These are phyloP conservation scores for Calycina marina DNA, from an alignment of 2,329 filamentous ascomycete genomes.

Conservation along the genomic window DNA sequence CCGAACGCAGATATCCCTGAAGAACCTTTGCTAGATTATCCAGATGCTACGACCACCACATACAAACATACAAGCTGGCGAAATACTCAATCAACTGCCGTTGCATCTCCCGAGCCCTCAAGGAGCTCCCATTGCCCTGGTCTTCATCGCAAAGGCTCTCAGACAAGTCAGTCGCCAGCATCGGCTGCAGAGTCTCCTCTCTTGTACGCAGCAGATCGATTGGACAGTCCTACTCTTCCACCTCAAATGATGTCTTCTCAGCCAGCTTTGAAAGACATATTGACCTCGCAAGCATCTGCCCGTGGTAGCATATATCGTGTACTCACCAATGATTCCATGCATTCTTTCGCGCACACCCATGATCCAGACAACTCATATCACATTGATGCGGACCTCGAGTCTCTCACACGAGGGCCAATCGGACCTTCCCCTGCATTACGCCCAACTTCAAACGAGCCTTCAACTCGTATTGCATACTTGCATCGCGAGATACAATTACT, in stretches of 20 bases:
- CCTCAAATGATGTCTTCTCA: constrained; percentile 35
- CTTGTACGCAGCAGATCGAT: constrained; percentile 9
- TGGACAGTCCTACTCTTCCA: constrained; percentile 50
- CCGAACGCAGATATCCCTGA: constrained; percentile 18
- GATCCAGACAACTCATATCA: constrained; percentile 12
- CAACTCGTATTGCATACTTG: constrained; percentile 34
- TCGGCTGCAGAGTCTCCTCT: constrained; percentile 31
- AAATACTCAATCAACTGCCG: constrained; percentile 34
- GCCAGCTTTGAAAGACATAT: constrained; percentile 43
- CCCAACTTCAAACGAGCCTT: constrained; percentile 21
- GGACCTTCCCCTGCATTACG: constrained; percentile 17
- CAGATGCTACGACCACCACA: constrained; percentile 10
- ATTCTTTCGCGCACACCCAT: constrained; percentile 23
- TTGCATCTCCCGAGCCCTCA: constrained; percentile 26
- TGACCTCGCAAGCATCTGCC: constrained; percentile 42
- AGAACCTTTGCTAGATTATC: constrained; percentile 14
- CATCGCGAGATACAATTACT: constrained; percentile 63
- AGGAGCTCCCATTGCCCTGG: constrained; percentile 19
- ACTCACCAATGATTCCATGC: constrained; percentile 40
- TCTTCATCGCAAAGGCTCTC: constrained; percentile 31
- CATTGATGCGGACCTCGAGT: constrained; percentile 18
- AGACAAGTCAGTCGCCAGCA: constrained; percentile 31
- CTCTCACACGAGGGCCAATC: constrained; percentile 13
- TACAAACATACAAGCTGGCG: constrained; percentile 33
- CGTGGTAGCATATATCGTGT: constrained; percentile 41